Percentiles rank a stretch among this genome's conserved stretches.
Conservation (phyloP, 495 filamentous ascomycete species). For the Astrothelium subdiscretum region DNA sequence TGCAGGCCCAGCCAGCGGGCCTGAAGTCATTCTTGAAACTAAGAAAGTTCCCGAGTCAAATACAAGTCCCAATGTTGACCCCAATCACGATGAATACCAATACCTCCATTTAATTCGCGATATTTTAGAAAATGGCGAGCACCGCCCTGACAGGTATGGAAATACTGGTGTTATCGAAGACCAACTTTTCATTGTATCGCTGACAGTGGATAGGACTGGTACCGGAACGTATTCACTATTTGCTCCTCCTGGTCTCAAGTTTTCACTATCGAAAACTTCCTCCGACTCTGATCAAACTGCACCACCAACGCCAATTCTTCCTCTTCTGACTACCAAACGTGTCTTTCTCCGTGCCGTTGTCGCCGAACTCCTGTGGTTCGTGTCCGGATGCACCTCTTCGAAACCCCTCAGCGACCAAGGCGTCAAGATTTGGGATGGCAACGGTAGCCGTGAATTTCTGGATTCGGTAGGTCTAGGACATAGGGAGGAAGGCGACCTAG, state of each 20-base stretch:
- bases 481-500: slow-evolving; percentile 77
- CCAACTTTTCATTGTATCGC: background rate
- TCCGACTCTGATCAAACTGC: slow-evolving; percentile 17
- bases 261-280: slow-evolving; percentile 56
- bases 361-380: slow-evolving; percentile 94
- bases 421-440: slow-evolving; percentile 97
- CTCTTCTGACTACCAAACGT: slow-evolving; percentile 91
- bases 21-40: background rate
- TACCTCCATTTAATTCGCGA: slow-evolving; percentile 45
- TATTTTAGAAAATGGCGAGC: slow-evolving; percentile 65
- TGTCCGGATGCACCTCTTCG: slow-evolving; percentile 70
- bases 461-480: slow-evolving; percentile 70
- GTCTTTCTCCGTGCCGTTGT: slow-evolving; percentile 87
- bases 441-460: slow-evolving; percentile 79
- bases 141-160: slow-evolving; percentile 61
- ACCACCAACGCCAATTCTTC: slow-evolving; percentile 50
- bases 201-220: slow-evolving; percentile 51
- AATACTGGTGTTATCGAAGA: background rate
- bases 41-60: background rate
- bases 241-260: slow-evolving; percentile 74
- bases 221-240: slow-evolving; percentile 87
- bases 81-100: slow-evolving; percentile 30
- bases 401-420: slow-evolving; percentile 58
- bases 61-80: background rate
- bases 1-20: slow-evolving; percentile 15